A percentile compares a stretch with the other conserved stretches of the same genome.
Conservation (phyloP, 768 basidiomycete genomes). For the Lyophyllum shimeji region DNA sequence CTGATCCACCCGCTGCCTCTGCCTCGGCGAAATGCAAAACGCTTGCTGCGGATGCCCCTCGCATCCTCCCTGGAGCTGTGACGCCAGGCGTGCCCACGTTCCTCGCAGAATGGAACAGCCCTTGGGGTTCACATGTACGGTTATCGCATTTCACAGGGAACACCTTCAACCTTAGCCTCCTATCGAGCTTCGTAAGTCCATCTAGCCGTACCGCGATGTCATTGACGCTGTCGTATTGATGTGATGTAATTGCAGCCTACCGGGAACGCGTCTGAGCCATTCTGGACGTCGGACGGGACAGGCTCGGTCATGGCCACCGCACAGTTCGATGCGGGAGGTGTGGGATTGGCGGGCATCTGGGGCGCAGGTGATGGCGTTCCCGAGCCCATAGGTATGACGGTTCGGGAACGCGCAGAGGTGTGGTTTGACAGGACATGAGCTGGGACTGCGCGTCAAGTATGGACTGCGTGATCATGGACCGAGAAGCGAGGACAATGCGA, state of each 20-base stretch:
- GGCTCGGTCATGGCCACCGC: not conserved
- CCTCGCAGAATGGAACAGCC: too few species aligned
- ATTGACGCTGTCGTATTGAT: too few species aligned
- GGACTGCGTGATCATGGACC: too few species aligned
- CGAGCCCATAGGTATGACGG: constrained; percentile 15
- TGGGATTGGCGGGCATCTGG: constrained; percentile 15
- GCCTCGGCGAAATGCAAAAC: too few species aligned
- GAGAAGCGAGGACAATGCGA: too few species aligned
- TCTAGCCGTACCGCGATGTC: not conserved
- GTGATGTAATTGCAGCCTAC: constrained; percentile 8
- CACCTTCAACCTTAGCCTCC: constrained; percentile 11
- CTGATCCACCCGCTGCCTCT: too few species aligned
- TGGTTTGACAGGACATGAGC: constrained; percentile 22
- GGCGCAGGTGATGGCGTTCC: constrained; percentile 16
- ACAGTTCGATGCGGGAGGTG: constrained; percentile 4
- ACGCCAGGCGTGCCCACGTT: too few species aligned
- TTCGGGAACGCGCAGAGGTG: constrained; percentile 23
- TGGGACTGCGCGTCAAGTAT: not conserved
- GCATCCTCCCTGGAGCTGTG: too few species aligned
- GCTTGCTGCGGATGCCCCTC: too few species aligned
- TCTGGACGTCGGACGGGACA: constrained; percentile 10
- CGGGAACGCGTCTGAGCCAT: constrained; percentile 14
- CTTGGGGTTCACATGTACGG: too few species aligned
- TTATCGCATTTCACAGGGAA: too few species aligned
- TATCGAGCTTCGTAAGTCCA: constrained; percentile 17